Evolutionary conservation across 202 grass and related monocot species (phyloP).

Genomic region (Tripidium arundinaceum): DNA sequence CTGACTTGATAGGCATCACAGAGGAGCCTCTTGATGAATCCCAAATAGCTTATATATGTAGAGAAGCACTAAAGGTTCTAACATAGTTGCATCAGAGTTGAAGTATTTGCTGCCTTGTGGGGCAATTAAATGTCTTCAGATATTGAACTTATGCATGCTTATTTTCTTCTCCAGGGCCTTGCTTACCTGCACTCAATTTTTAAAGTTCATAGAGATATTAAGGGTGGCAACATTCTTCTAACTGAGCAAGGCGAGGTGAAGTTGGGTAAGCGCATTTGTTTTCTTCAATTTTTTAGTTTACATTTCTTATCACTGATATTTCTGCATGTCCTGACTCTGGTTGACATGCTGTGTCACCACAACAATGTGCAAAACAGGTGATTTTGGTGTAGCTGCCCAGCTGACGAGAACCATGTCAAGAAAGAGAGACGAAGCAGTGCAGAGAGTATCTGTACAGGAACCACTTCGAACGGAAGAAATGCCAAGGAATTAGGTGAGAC

Average conservation of each 20-base stretch:
- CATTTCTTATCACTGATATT: conserved; percentile 12
- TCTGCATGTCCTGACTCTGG: neutral
- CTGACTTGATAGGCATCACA: conserved; percentile 94
- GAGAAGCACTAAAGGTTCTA: conserved; percentile 83
- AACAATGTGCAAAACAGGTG: conserved; percentile 47
- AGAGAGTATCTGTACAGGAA: neutral
- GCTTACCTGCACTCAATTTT: conserved; percentile 98
- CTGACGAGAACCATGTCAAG: conserved; percentile 60
- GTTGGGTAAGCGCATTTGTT: conserved; percentile 74
- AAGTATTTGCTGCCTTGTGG: neutral
- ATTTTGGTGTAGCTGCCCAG: conserved; percentile 98
- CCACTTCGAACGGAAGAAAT: neutral
- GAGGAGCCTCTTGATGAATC: conserved; percentile 91
- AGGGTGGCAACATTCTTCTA: conserved; percentile 96
- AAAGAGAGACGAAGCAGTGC: neutral
- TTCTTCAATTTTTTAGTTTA: conserved; percentile 29
- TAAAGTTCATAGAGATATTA: conserved; percentile 99
- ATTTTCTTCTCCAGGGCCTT: conserved; percentile 75
- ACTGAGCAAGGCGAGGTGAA: conserved; percentile 99
- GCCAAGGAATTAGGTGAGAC: neutral
- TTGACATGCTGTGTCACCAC: conserved; percentile 1
- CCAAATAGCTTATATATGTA: conserved; percentile 98
- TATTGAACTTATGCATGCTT: conserved; percentile 23
- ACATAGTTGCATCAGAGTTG: conserved; percentile 5
- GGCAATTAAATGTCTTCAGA: neutral